Base-by-base conservation (phyloP, 1,284 basidiomycete species). In the Sphagnurus paluster region DNA sequence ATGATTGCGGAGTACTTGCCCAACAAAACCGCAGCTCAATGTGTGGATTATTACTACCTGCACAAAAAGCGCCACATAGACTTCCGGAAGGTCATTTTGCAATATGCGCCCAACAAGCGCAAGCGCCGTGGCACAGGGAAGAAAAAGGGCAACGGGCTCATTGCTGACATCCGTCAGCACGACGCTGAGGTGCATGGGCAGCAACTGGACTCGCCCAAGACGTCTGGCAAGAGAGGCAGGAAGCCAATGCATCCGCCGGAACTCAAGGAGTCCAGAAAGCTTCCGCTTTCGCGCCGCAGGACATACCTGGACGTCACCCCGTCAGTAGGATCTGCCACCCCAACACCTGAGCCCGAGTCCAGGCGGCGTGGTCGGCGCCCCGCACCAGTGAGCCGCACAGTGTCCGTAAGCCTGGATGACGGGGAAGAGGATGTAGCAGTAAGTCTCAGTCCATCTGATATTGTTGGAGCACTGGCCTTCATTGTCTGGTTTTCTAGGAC, bases 21-120 rank as follows among this genome's bases (percentile, higher is more conserved):
- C 1, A 78, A 93, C 75, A 98, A 98, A 76, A 87, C 90, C 3
- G 74, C 90, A 0, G 72, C 84, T 0, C 90, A 98, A 76, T 98
- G 95, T 63, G 91, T 98, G 33, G 79, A 87, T 39, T 97, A 86
- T 68, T 98, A 98, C 68, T 98, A 98, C 68, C 74, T 96, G 49
- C 92, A 94, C 70, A 98, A 98, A 77, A 93, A 96, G 69, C 78
- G 77, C 57, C 67, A 78, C 33, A 85, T 93, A 61, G 88, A 95
- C 67, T 96, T 94, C 70, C 84, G 91, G 46, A 79, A 85, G 58
- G 79, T 84, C 9, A 74, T 91, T 16, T 68, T 79, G 42, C 77
- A 76, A 58, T 79, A 79, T 57, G 82, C 79, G n/a, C 77, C 77
- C 2, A 80, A 76, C 46, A 84, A 84, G 60, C 74, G 84, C 42